Percentiles rank a stretch among this genome's conserved stretches.
Conservation (phyloP, 176 grass and related monocot species). For the Stipa capillata region DNA sequence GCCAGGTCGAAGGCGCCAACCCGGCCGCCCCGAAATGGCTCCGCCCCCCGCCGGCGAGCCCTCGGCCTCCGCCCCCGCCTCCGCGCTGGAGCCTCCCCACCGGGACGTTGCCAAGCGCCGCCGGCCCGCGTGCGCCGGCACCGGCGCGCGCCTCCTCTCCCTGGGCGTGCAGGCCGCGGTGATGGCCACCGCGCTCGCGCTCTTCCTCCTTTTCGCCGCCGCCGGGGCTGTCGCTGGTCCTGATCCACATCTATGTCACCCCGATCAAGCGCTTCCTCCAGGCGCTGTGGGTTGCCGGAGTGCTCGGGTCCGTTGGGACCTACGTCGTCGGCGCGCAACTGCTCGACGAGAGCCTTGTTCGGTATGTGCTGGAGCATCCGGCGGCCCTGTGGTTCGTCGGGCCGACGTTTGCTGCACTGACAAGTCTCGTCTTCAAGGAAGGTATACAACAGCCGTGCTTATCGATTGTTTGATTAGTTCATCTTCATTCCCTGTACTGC, state of each 20-base stretch:
- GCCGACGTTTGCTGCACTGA: constrained; percentile 66
- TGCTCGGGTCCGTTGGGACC: constrained; percentile 42
- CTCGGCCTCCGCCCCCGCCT: too few species aligned
- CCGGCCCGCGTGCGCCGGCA: too few species aligned
- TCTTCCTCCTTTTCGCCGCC: constrained; percentile 38
- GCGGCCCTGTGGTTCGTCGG: constrained; percentile 53
- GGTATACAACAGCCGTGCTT: constrained; percentile 8
- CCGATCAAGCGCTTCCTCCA: constrained; percentile 77
- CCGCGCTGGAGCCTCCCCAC: too few species aligned
- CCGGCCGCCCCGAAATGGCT: too few species aligned
- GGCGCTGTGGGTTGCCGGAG: constrained; percentile 56
- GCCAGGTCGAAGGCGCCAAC: too few species aligned
- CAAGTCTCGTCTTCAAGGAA: constrained; percentile 87
- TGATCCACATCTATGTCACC: constrained; percentile 82
- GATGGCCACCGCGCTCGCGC: too few species aligned
- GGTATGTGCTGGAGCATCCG: constrained; percentile 53
- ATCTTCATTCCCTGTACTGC: neutral
- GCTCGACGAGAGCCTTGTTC: constrained; percentile 40
- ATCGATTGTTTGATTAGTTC: neutral
- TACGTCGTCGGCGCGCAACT: constrained; percentile 48
- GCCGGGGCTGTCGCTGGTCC: constrained; percentile 61
- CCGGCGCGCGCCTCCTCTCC: too few species aligned
- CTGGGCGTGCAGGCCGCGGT: too few species aligned
- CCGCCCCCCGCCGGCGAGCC: too few species aligned
- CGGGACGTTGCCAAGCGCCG: too few species aligned